A percentile compares a stretch with the other conserved stretches of the same genome.
phyloP scores from a whole-genome alignment of 345 rosid genomes.

The Pseudoturritis turrita region DNA sequence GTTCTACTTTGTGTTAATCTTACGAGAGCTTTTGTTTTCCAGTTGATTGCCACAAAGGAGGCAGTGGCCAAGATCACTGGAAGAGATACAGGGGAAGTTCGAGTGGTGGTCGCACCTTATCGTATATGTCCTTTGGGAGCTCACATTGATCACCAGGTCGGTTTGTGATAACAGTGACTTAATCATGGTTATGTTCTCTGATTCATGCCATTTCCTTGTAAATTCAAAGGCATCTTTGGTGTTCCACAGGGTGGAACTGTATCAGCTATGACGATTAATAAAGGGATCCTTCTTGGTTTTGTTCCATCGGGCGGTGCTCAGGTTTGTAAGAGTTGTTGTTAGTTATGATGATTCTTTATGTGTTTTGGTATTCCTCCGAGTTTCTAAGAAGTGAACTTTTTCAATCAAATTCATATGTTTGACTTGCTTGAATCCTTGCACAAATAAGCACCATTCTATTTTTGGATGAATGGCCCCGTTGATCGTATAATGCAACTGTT shows the following conservation, averaged over 20 bases:
- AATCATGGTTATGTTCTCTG: no score
- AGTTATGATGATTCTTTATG: conserved; percentile 3
- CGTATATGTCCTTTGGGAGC: conserved; percentile 97
- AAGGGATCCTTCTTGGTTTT: conserved; percentile 83
- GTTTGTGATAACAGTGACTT: background rate
- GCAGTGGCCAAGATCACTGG: conserved; percentile 60
- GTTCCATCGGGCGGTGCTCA: conserved; percentile 58
- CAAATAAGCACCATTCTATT: background rate
- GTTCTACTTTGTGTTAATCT: background rate
- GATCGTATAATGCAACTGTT: background rate
- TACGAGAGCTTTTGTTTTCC: conserved; percentile 12
- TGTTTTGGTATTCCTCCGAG: background rate
- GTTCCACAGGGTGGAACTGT: conserved; percentile 75
- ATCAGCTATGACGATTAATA: conserved; percentile 86
- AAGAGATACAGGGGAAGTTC: conserved; percentile 47
- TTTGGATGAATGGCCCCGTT: background rate
- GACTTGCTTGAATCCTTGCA: background rate
- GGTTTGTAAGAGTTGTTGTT: conserved; percentile 36
- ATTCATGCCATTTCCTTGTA: background rate
- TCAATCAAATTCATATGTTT: no score
- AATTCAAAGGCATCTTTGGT: conserved; percentile 8
- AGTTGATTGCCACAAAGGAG: conserved; percentile 43
- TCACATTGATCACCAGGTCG: conserved; percentile 94
- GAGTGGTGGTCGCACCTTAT: conserved; percentile 76
- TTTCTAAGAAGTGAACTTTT: no score